A percentile compares a stretch with the other conserved stretches of the same genome.
phyloP scores from a whole-genome alignment of 2,329 filamentous ascomycete genomes.

The Zymoseptoria passerinii region DNA sequence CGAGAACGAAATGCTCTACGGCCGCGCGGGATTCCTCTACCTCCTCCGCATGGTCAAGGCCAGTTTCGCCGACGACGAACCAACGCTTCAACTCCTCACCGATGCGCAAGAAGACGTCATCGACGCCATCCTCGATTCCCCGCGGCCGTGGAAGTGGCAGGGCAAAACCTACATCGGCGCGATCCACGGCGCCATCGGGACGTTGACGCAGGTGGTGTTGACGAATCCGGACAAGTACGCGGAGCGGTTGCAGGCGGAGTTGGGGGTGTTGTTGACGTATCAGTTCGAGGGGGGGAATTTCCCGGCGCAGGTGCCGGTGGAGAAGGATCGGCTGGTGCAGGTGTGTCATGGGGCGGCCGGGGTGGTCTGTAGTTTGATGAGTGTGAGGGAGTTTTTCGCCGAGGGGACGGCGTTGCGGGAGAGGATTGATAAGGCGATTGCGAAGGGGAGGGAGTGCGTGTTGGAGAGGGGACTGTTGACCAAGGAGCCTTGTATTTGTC shows the following conservation, averaged over 20 bases:
- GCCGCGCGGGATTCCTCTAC: slow-evolving; percentile 60
- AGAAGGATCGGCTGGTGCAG: slow-evolving; percentile 48
- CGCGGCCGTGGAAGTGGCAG: slow-evolving; percentile 56
- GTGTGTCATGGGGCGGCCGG: slow-evolving; percentile 62
- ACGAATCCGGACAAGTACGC: slow-evolving; percentile 50
- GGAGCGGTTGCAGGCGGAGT: slow-evolving; percentile 43
- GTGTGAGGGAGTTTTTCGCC: slow-evolving; percentile 47
- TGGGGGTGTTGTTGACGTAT: slow-evolving; percentile 49
- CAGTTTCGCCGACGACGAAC: slow-evolving; percentile 44
- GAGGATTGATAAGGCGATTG: slow-evolving; percentile 47
- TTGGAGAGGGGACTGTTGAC: slow-evolving; percentile 52
- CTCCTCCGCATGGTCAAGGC: slow-evolving; percentile 55
- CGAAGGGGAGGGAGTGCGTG: slow-evolving; percentile 45
- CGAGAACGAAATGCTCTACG: slow-evolving; percentile 57
- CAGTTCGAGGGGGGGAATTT: slow-evolving; percentile 58
- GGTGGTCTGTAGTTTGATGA: slow-evolving; percentile 50
- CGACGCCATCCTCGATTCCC: slow-evolving; percentile 49
- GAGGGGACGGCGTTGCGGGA: slow-evolving; percentile 39
- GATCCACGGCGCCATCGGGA: slow-evolving; percentile 60
- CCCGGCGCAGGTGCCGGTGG: slow-evolving; percentile 46
- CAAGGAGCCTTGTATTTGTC: slow-evolving; percentile 58
- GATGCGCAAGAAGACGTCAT: slow-evolving; percentile 50
- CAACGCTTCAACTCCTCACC: slow-evolving; percentile 44
- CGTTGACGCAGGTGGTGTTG: slow-evolving; percentile 60
- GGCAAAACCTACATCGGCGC: slow-evolving; percentile 57